Base-by-base conservation (phyloP, 2,329 filamentous ascomycete genomes). In the Trichoderma lentiforme region DNA sequence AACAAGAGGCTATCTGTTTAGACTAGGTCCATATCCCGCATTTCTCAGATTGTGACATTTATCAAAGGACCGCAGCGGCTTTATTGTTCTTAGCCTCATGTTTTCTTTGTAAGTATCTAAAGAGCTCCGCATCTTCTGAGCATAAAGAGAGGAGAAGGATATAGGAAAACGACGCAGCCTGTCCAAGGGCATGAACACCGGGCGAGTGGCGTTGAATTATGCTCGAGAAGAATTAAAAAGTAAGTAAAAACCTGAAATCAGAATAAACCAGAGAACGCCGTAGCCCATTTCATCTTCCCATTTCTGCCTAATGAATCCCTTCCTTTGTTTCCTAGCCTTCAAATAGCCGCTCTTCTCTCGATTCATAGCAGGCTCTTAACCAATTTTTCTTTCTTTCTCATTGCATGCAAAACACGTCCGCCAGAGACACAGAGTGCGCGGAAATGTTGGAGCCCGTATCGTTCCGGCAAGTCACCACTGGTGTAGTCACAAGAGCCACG, bases 401-500 rank as follows among this genome's bases (percentile, higher is more conserved):
- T 76, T 83, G 81, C 84, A 86, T 86, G 76, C 85, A 82, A 72
- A 87, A 78, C 3, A 87, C 85, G 71, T 86, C 84, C 2, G 84
- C 82, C 77, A 84, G 79, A 51, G 82, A 78, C 26, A 87, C 79
- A 7, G 83, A 83, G 70, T 83, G 84, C 2, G 83, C 81, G 30
- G 82, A 81, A 60, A 86, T 83, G 69, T 82, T 83, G 58, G 78
- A 76, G 15, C 84, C 85, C 2, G 80, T 83, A 47, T 89, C 86
- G 73, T 88, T 86, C 36, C 86, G 83, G 75, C 87, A 83, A 2
- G 86, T 88, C 60, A 89, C 83, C 9, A 85, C 83, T 1, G 87
- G 87, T 0, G 87, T 88, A 6, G 87, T 84, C 32, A 87, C 85
- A 2, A 88, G 81, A 68, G 85, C 84, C n/a, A 89, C 78, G 6